phyloP scores from a whole-genome alignment of 345 rosid genomes.

The Salix arbutifolia region DNA sequence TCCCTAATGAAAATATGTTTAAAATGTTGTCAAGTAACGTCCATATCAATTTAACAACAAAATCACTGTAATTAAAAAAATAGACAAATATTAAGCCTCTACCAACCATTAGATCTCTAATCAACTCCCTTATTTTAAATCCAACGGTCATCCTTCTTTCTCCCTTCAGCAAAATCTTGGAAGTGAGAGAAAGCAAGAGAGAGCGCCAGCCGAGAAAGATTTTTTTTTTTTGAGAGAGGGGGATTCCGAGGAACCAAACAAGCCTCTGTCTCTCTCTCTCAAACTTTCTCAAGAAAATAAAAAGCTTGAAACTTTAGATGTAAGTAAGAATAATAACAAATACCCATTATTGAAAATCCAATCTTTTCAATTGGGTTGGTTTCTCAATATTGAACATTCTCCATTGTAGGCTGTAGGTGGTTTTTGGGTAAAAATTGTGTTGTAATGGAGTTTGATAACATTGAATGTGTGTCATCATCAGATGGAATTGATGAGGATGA shows the following conservation, averaged over 20 bases:
- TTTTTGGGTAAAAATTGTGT: background rate
- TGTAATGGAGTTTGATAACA: constrained; percentile 68
- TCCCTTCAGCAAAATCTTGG: background rate
- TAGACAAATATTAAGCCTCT: background rate
- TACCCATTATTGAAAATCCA: background rate
- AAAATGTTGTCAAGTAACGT: background rate
- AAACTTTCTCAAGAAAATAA: background rate
- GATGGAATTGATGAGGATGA: constrained; percentile 72
- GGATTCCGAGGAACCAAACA: background rate
- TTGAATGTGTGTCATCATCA: constrained; percentile 68
- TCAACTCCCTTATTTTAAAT: background rate
- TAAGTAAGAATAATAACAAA: background rate
- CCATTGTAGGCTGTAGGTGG: background rate
- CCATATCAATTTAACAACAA: background rate
- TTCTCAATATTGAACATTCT: background rate
- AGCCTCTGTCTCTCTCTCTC: background rate
- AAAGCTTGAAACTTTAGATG: background rate
- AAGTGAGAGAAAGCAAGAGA: background rate
- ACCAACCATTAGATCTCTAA: background rate
- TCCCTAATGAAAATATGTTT: background rate
- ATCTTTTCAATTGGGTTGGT: background rate
- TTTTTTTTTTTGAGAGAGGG: background rate
- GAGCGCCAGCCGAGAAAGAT: background rate
- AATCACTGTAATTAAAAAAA: background rate
- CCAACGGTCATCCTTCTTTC: background rate